Base-by-base conservation (phyloP, 176 grass and related monocot genomes). In the Triticum turgidum region DNA sequence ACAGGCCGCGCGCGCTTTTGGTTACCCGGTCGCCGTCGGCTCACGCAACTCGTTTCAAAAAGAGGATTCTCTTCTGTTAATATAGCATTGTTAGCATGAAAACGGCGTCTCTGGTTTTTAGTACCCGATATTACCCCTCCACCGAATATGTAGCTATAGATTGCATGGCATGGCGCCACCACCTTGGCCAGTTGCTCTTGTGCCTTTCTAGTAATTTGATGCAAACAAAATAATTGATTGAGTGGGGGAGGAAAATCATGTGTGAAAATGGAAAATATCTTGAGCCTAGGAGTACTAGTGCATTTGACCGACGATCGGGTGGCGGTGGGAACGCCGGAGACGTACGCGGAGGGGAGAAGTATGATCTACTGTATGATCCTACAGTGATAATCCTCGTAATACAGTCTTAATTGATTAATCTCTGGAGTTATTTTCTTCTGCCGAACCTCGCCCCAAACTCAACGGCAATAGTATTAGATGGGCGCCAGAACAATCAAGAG, bases 1-100 rank as follows among this genome's bases (percentile, higher is more conserved):
- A 54, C 51, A 54, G 15, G 51, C 15, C 15, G 51, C 51, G 5
- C 15, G 5, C 51, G 0, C 51, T 76, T 51, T 87, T 91, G 49
- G 85, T 91, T 76, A 56, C 4, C 13, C 25, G 10, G 89, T 91
- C 85, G 80, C 76, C 85, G 34, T 87, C 89, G 5, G 27, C 1
- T 32, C 52, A 80, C 81, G 81, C 78, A 69, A 61, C 73, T 18
- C 61, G 11, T 39, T 39, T 87, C 75, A 37, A 75, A 80, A 63
- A n/a, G 69, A 71, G 9, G 59, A 18, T 59, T 27, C 27, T 21
- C 18, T 21, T 59, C 15, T 21, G 20, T 0, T 61, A 4, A 11
- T 42, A 4, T 77, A 11, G 41, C 12, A 29, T 49, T 29, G 22
- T 51, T 34, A 54, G 51, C 15, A 59, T 59, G 56, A 59, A 0